These are phyloP conservation scores for Curvularia eragrostidis DNA, from an alignment of 2,329 filamentous ascomycete genomes.

Conservation along the genomic window DNA sequence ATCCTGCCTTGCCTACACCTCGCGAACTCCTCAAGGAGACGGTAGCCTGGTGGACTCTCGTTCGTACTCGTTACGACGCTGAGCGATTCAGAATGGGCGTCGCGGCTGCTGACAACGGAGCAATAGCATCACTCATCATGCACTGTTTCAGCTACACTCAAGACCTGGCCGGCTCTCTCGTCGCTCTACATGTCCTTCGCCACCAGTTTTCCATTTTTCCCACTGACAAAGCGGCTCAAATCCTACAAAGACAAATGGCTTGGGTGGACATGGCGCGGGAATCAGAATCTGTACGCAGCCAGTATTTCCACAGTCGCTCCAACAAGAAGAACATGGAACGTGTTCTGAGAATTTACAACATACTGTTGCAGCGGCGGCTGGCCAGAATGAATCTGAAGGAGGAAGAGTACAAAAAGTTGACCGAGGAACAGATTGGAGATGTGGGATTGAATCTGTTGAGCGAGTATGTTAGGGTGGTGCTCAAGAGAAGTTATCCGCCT, in stretches of 20 bases:
- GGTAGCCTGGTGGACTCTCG: slow-evolving; percentile 37
- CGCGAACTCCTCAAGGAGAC: slow-evolving; percentile 42
- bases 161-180: slow-evolving; percentile 44
- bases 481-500: slow-evolving; percentile 33
- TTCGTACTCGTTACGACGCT: slow-evolving; percentile 34
- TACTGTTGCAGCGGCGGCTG: slow-evolving; percentile 28
- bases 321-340: slow-evolving; percentile 22
- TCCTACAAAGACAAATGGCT: slow-evolving; percentile 39
- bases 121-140: slow-evolving; percentile 39
- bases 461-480: slow-evolving; percentile 41
- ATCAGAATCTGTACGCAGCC: slow-evolving; percentile 9
- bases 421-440: slow-evolving; percentile 32
- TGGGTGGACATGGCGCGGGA: slow-evolving; percentile 37
- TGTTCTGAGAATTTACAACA: slow-evolving; percentile 28
- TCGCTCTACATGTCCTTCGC: slow-evolving; percentile 43
- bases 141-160: slow-evolving; percentile 45
- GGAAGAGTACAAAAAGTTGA: slow-evolving; percentile 23
- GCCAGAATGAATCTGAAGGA: slow-evolving; percentile 24
- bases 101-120: slow-evolving; percentile 29
- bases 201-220: slow-evolving; percentile 38
- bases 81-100: slow-evolving; percentile 38
- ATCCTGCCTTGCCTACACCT: slow-evolving; percentile 37
- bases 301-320: slow-evolving; percentile 24
- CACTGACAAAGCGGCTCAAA: slow-evolving; percentile 23
- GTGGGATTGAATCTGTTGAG: slow-evolving; percentile 39